phyloP scores from a whole-genome alignment of 805 yeast species.

The Monosporozyma aerobia region DNA sequence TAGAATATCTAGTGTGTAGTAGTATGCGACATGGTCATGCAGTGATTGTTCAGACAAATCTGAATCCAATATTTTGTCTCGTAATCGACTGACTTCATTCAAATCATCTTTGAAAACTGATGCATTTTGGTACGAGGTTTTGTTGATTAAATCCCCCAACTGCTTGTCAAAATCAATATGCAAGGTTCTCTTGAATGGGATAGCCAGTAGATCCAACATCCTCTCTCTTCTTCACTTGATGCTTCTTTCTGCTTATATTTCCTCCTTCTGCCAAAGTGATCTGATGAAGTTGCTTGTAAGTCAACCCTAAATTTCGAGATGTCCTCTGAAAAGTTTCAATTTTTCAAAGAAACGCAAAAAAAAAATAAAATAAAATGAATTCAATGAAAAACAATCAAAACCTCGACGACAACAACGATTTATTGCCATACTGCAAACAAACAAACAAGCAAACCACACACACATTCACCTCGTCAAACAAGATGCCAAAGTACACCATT shows the following conservation, averaged over 20 bases:
- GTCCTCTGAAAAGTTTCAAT: background rate
- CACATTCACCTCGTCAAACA: background rate
- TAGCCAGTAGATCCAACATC: constrained; percentile 34
- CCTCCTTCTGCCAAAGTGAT: background rate
- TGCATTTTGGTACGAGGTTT: constrained; percentile 39
- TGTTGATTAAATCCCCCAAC: constrained; percentile 37
- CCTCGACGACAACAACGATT: background rate
- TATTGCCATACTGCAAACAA: background rate
- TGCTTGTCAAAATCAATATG: constrained; percentile 34
- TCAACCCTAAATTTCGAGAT: background rate
- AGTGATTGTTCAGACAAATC: constrained; percentile 32
- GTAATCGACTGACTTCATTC: constrained; percentile 33
- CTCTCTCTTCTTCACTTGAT: background rate
- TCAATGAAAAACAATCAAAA: background rate
- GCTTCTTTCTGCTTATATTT: background rate
- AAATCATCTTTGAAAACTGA: constrained; percentile 37
- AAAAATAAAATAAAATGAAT: background rate
- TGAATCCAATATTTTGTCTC: constrained; percentile 35
- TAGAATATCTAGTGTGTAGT: constrained; percentile 36
- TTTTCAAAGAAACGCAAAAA: background rate
- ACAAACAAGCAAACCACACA: background rate
- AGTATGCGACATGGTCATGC: constrained; percentile 37
- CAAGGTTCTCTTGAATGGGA: constrained; percentile 44
- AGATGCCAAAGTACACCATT: constrained; percentile 42
- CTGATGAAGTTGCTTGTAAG: background rate